Percentiles rank a stretch among this genome's conserved stretches.
Evolutionary conservation across 257 asterid genomes (phyloP).

Genomic region (Dorcoceras hygrometricum): DNA sequence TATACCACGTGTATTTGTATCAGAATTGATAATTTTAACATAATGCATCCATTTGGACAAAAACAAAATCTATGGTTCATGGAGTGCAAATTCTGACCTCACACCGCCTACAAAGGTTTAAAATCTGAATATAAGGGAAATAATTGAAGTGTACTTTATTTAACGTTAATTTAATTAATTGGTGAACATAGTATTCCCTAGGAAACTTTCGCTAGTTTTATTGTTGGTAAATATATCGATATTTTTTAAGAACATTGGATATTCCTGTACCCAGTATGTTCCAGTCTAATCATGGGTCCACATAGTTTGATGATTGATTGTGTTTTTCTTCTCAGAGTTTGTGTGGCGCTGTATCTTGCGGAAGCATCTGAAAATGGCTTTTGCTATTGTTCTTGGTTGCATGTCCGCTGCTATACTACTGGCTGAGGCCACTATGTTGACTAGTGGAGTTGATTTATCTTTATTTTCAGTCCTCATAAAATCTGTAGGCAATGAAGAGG

Average conservation of each 20-base stretch:
- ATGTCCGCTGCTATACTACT: slow-evolving; percentile 88
- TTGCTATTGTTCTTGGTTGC: slow-evolving; percentile 89
- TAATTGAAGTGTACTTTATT: not conserved
- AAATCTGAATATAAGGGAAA: not conserved
- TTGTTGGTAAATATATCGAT: slow-evolving; percentile 1
- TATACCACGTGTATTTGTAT: slow-evolving; percentile 15
- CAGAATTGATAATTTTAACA: not conserved
- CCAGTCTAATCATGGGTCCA: slow-evolving; percentile 12
- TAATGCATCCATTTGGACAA: not conserved
- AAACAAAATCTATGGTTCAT: slow-evolving; percentile 9
- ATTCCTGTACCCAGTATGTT: slow-evolving; percentile 2
- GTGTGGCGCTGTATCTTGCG: slow-evolving; percentile 83
- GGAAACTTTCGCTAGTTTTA: not conserved
- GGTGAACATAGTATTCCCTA: not conserved
- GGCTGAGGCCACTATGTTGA: slow-evolving; percentile 96
- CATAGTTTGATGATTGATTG: slow-evolving; percentile 16
- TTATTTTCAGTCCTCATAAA: slow-evolving; percentile 84
- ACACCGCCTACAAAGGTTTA: not conserved
- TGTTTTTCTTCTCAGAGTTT: slow-evolving; percentile 57
- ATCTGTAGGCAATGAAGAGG: slow-evolving; percentile 86
- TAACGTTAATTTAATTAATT: not conserved
- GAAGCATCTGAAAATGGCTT: slow-evolving; percentile 66
- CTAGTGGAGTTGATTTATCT: slow-evolving; percentile 95
- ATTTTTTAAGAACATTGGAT: not conserved
- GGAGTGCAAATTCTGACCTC: slow-evolving; percentile 18